Conservation (phyloP, 169 alveolate genomes). For the Plasmodium ovale region DNA sequence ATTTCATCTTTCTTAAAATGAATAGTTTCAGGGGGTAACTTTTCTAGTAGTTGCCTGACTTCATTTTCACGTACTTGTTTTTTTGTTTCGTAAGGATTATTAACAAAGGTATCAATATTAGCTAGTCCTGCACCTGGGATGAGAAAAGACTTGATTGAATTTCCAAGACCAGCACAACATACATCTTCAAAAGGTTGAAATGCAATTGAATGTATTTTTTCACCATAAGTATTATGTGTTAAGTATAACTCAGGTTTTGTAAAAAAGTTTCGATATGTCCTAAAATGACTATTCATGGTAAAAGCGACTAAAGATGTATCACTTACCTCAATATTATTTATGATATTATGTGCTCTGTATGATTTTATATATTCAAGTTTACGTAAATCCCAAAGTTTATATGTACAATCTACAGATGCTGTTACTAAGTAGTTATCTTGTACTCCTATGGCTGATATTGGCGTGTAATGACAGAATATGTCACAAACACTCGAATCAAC, state of each 20-base stretch:
- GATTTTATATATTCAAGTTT: constrained; percentile 80
- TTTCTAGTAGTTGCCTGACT: constrained; percentile 93
- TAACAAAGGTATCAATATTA: constrained; percentile 91
- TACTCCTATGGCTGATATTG: constrained; percentile 78
- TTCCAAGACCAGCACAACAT: constrained; percentile 92
- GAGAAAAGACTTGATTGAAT: constrained; percentile 91
- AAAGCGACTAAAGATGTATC: constrained; percentile 76
- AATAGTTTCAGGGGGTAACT: constrained; percentile 95
- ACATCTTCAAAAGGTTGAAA: constrained; percentile 96
- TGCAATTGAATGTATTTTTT: constrained; percentile 83
- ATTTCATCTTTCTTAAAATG: constrained; percentile 88
- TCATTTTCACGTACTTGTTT: constrained; percentile 91
- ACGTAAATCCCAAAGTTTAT: constrained; percentile 96
- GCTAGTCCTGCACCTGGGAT: constrained; percentile 97
- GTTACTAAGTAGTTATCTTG: constrained; percentile 81
- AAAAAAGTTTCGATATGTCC: constrained; percentile 64
- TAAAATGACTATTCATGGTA: constrained; percentile 80
- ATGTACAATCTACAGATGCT: constrained; percentile 86
- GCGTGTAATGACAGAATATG: constrained; percentile 80
- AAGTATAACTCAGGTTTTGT: constrained; percentile 40
- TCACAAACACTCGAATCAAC: constrained; percentile 82
- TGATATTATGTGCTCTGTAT: constrained; percentile 42
- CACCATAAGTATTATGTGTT: constrained; percentile 65
- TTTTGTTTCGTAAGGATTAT: constrained; percentile 86
- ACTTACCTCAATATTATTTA: constrained; percentile 56